phyloP scores from a whole-genome alignment of 768 basidiomycete species.

The Lactarius pseudohatsudake region DNA sequence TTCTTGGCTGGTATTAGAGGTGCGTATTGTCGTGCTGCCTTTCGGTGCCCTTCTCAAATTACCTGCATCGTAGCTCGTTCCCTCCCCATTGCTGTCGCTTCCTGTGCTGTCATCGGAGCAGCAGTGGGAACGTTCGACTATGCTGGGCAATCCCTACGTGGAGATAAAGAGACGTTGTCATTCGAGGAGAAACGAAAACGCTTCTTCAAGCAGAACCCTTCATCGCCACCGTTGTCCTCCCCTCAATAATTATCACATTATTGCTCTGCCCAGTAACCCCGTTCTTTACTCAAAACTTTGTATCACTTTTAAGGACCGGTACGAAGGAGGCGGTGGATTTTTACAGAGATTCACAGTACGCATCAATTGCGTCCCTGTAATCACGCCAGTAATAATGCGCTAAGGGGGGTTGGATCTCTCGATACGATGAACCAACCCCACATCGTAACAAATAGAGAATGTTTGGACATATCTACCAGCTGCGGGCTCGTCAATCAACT shows the following conservation, averaged over 20 bases:
- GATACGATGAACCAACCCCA: not conserved
- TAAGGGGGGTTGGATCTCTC: not conserved
- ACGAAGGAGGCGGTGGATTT: not conserved
- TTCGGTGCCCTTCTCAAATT: conserved; percentile 3
- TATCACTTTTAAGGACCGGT: conserved; percentile 2
- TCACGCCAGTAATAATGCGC: not conserved
- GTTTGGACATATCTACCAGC: not conserved
- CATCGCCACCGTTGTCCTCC: conserved; percentile 45
- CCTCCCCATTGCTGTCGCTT: conserved; percentile 75
- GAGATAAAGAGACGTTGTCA: conserved; percentile 43
- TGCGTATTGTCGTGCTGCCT: conserved; percentile 38
- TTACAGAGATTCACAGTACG: conserved; percentile 1
- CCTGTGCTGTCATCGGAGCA: conserved; percentile 76
- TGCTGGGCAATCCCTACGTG: conserved; percentile 58
- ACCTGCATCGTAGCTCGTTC: conserved; percentile 62
- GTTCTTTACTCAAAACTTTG: conserved; percentile 3
- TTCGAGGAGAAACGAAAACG: conserved; percentile 69
- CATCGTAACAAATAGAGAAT: conserved; percentile 6
- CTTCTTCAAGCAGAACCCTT: conserved; percentile 77
- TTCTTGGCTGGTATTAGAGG: conserved; percentile 86
- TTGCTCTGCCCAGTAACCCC: not conserved
- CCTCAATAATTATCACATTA: conserved; percentile 13
- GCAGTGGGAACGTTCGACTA: conserved; percentile 81
- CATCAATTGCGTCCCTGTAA: not conserved
- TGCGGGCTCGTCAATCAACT: not conserved